These are phyloP conservation scores for Paracamarosporium sp. DNA, from an alignment of 2,329 filamentous ascomycete genomes.

Conservation along the genomic window DNA sequence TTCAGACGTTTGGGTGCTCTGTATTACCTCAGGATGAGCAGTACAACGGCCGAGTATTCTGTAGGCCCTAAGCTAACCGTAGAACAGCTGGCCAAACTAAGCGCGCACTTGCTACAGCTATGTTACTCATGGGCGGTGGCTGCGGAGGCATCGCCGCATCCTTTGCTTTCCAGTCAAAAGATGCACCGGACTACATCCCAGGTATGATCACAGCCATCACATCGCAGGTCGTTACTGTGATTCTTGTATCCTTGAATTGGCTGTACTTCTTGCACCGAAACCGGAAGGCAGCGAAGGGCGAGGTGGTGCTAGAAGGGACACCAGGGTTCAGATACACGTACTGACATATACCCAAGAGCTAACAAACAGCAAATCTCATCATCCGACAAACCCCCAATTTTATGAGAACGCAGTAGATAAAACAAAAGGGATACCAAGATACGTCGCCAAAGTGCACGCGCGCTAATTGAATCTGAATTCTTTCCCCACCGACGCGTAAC, in stretches of 20 bases:
- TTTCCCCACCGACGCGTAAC: background rate
- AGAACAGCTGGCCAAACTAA: slow-evolving; percentile 17
- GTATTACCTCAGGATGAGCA: background rate
- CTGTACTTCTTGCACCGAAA: slow-evolving; percentile 16
- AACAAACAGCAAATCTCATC: too few relatives aligned
- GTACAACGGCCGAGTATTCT: background rate
- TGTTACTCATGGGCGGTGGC: slow-evolving; percentile 20
- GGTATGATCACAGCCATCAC: slow-evolving; percentile 18
- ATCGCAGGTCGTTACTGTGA: slow-evolving; percentile 14
- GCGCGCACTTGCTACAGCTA: slow-evolving; percentile 16
- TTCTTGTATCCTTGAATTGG: slow-evolving; percentile 12
- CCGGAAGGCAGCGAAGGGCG: slow-evolving; percentile 13
- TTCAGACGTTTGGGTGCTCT: background rate
- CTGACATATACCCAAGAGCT: background rate
- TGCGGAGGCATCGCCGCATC: slow-evolving; percentile 17
- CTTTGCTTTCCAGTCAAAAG: slow-evolving; percentile 18
- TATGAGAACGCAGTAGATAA: background rate
- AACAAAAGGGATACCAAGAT: background rate
- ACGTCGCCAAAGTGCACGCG: background rate
- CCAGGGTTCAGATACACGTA: slow-evolving; percentile 17
- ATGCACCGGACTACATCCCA: slow-evolving; percentile 15
- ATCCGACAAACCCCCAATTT: too few relatives aligned
- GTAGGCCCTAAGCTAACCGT: background rate
- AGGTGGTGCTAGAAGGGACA: slow-evolving; percentile 13
- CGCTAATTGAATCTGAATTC: background rate